A percentile compares a stretch with the other conserved stretches of the same genome.
Conservation (phyloP, 1,284 basidiomycete genomes). For the Apiotrichum brassicae region DNA sequence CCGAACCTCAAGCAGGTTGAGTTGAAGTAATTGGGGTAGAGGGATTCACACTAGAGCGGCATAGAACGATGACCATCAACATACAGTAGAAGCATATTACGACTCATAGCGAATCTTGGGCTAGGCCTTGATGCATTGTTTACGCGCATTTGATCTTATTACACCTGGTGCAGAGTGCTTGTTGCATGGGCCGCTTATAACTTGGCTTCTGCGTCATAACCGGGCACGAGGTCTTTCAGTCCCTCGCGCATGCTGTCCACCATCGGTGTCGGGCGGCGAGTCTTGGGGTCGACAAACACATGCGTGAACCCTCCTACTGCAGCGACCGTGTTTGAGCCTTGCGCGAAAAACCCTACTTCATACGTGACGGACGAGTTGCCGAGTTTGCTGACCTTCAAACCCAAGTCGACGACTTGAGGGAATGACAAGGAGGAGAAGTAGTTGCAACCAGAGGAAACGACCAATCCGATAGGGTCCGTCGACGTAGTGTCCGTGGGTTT, state of each 20-base stretch:
- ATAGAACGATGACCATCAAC: neutral
- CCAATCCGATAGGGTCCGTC: constrained; percentile 15
- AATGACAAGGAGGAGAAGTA: constrained; percentile 15
- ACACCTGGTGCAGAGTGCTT: too few species aligned
- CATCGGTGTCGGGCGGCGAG: constrained; percentile 14
- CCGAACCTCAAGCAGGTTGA: neutral
- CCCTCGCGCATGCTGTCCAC: constrained; percentile 9
- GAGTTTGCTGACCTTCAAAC: constrained; percentile 15
- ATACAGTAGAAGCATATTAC: neutral
- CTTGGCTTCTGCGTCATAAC: neutral
- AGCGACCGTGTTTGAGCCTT: constrained; percentile 1
- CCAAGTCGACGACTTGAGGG: constrained; percentile 16
- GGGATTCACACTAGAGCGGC: too few species aligned
- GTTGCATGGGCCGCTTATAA: too few species aligned
- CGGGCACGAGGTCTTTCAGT: constrained; percentile 2
- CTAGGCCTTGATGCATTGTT: neutral
- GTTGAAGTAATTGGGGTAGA: neutral
- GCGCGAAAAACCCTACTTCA: constrained; percentile 16
- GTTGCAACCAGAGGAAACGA: constrained; percentile 15
- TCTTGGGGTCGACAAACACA: constrained; percentile 15
- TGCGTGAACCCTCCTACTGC: constrained; percentile 19
- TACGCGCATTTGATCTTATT: too few species aligned
- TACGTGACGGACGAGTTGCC: constrained; percentile 16
- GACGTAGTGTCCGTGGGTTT: constrained; percentile 8
- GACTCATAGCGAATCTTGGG: neutral